A percentile compares a stretch with the other conserved stretches of the same genome.
Conservation (phyloP, 208 protist genomes). For the Crithidia thermophila region DNA sequence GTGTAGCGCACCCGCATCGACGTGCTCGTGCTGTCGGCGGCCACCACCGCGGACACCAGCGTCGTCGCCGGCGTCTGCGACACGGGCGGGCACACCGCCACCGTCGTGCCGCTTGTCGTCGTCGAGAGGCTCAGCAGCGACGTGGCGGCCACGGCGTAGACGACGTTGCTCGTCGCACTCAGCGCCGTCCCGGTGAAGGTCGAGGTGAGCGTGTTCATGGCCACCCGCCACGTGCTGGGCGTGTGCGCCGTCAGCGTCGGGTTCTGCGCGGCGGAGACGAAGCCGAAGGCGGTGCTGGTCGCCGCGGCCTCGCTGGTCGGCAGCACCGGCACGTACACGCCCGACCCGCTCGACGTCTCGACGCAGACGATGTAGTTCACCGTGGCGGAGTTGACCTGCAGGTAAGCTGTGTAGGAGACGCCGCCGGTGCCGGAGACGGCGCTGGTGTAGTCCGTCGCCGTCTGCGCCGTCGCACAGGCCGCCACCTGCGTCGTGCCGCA, state of each 20-base stretch:
- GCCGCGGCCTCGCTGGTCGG: slow-evolving; percentile 24
- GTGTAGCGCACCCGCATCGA: slow-evolving; percentile 43
- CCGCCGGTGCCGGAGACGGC: slow-evolving; percentile 25
- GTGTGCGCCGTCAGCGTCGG: slow-evolving; percentile 28
- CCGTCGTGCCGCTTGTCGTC: slow-evolving; percentile 2
- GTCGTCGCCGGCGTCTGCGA: slow-evolving; percentile 31
- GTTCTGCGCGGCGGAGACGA: slow-evolving; percentile 45
- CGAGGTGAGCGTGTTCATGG: slow-evolving; percentile 45
- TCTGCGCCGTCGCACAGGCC: slow-evolving; percentile 50
- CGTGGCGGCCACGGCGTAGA: slow-evolving; percentile 47
- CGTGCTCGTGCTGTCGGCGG: slow-evolving; percentile 21
- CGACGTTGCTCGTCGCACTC: slow-evolving; percentile 41
- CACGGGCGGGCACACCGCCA: slow-evolving; percentile 55
- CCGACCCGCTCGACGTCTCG: slow-evolving; percentile 27
- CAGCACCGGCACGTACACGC: slow-evolving; percentile 69
- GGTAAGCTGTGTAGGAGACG: slow-evolving; percentile 24
- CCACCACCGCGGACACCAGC: slow-evolving; percentile 45
- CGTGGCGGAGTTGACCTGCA: slow-evolving; percentile 26
- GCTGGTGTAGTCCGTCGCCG: slow-evolving; percentile 54
- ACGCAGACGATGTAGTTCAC: slow-evolving; percentile 77
- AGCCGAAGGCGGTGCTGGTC: slow-evolving; percentile 48
- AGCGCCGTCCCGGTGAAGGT: slow-evolving; percentile 63
- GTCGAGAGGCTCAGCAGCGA: slow-evolving; percentile 38
- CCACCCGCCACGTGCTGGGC: slow-evolving; percentile 72
- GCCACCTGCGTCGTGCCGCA: slow-evolving; percentile 42